Evolutionary conservation across 1,139 yeast genomes (phyloP), one percentile per base, ranked within the genome.

Genomic region (Geotrichum reessii): DNA sequence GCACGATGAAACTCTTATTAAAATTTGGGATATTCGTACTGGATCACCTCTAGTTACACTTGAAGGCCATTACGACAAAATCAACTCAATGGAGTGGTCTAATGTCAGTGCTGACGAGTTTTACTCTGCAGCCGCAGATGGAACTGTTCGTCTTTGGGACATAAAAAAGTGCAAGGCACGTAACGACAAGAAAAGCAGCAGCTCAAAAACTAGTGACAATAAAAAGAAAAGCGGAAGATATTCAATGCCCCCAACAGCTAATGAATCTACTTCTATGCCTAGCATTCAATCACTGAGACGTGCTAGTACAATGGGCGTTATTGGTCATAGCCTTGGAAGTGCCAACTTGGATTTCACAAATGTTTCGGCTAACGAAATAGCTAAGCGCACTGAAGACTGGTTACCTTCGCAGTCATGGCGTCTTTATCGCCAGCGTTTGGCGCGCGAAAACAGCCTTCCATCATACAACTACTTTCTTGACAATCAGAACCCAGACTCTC

Each of bases 121-220:
- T 50, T 83, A 84, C 67, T 78, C 87, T 0, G 87, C 89, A 5
- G 84, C 88, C 1, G 75, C 77, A 61, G 93, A 87, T 68, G 95
- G 95, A 2, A 82, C 81, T 61, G 81, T 88, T 17, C 77, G 86
- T 14, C 86, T 85, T 64, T 88, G 95, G 95, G 86, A 85, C 69
- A 73, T 84, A 47, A 72, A 79, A 14, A 65, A 69, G 50, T 62
- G 63, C 54, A 55, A n/a, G n/a, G n/a, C n/a, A n/a, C n/a, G n/a
- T n/a, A n/a, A n/a, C n/a, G n/a, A n/a, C n/a, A n/a, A n/a, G n/a
- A n/a, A n/a, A n/a, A n/a, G n/a, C n/a, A n/a, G n/a, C n/a, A n/a
- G n/a, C n/a, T n/a, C n/a, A n/a, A 9, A n/a, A 12, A 31, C 37
- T 11, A 2, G 12, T n/a, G 37, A n/a, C 3, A 4, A 12, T 5